Conservation (phyloP, 345 rosid genomes). For the Excoecaria cochinchinensis region DNA sequence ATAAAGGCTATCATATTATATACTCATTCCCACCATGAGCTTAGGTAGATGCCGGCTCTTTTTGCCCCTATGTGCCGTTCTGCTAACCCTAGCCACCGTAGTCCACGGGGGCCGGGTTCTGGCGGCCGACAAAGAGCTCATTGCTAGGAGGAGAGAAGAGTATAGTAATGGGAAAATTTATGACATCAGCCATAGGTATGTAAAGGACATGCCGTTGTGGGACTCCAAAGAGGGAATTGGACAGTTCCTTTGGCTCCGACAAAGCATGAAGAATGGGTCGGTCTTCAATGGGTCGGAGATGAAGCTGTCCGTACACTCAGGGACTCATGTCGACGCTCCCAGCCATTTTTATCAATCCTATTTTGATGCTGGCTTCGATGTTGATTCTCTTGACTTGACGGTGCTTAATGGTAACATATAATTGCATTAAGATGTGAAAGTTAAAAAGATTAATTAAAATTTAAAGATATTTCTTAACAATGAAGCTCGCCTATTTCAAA, state of each 20-base stretch:
- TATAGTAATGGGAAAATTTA: conserved; percentile 60
- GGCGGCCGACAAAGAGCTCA: conserved; percentile 7
- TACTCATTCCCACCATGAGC: not conserved
- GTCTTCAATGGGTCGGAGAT: conserved; percentile 57
- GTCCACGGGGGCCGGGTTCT: not conserved
- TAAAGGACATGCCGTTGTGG: conserved; percentile 52
- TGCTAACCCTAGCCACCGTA: not conserved
- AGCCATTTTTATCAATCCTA: conserved; percentile 70
- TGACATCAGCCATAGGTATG: conserved; percentile 72
- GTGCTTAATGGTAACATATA: conserved; percentile 45
- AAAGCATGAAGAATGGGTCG: conserved; percentile 85
- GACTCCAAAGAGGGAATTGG: conserved; percentile 51
- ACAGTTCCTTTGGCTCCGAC: conserved; percentile 52
- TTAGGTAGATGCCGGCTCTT: not conserved
- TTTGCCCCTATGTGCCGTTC: not conserved
- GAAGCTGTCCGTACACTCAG: conserved; percentile 72
- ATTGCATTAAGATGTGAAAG: not conserved
- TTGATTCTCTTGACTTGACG: conserved; percentile 67
- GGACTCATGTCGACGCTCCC: conserved; percentile 89
- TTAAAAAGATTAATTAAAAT: too few relatives aligned
- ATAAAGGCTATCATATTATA: not conserved
- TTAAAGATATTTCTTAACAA: not conserved
- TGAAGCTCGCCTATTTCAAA: too few relatives aligned
- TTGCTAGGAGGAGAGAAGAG: conserved; percentile 63
- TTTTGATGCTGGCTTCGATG: conserved; percentile 82